These are phyloP conservation scores for Colletotrichum destructivum DNA, from an alignment of 2,329 filamentous ascomycete species.

Conservation along the genomic window DNA sequence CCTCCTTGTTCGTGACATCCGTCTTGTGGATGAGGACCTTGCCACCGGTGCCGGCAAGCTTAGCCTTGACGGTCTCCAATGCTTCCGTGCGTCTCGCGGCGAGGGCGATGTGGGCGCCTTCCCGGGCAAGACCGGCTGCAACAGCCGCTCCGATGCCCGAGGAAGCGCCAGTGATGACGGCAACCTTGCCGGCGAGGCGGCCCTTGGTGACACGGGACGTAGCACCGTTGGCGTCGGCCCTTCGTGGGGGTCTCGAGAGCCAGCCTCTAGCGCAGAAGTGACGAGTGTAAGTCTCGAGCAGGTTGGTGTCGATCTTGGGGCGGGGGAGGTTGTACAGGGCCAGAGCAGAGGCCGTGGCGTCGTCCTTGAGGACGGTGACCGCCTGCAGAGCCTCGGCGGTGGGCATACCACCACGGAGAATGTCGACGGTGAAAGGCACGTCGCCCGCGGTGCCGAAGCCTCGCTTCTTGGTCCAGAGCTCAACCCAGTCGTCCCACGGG, in stretches of 20 bases:
- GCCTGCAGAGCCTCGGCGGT: conserved; percentile 78
- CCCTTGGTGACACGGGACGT: conserved; percentile 58
- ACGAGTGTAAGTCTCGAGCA: conserved; percentile 84
- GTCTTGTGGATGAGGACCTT: conserved; percentile 80
- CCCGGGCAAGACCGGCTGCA: conserved; percentile 75
- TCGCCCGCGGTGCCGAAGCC: conserved; percentile 76
- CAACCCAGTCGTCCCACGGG: conserved; percentile 81
- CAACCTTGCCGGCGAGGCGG: conserved; percentile 77
- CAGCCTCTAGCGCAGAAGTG: conserved; percentile 87
- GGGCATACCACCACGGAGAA: conserved; percentile 86
- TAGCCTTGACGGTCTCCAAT: conserved; percentile 76
- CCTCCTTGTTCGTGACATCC: conserved; percentile 77
- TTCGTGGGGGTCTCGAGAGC: conserved; percentile 75
- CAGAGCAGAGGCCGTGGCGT: conserved; percentile 74
- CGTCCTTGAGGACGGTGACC: conserved; percentile 82
- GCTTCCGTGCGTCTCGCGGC: conserved; percentile 80
- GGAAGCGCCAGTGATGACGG: conserved; percentile 84
- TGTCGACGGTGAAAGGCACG: conserved; percentile 83
- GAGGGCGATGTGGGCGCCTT: conserved; percentile 81
- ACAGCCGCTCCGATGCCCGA: conserved; percentile 86
- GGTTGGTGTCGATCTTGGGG: conserved; percentile 76
- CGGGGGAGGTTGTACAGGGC: conserved; percentile 68
- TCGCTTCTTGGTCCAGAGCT: conserved; percentile 80
- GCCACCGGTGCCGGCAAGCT: conserved; percentile 67
- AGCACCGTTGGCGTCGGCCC: conserved; percentile 51